phyloP scores from a whole-genome alignment of 495 filamentous ascomycete genomes.

The Annulohypoxylon bovei region DNA sequence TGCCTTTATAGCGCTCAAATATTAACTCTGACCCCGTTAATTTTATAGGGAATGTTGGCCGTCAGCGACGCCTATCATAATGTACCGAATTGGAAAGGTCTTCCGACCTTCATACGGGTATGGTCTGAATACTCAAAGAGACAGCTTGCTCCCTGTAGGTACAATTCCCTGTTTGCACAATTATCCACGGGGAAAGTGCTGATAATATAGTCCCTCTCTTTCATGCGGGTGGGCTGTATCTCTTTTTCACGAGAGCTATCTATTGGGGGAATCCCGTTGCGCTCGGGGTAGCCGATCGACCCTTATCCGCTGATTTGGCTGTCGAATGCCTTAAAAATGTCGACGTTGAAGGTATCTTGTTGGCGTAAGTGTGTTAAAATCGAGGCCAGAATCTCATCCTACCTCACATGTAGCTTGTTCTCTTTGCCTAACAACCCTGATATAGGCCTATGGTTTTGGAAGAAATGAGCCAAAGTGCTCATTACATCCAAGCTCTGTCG shows the following conservation, averaged over 20 bases:
- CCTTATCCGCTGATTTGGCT: slow-evolving; percentile 47
- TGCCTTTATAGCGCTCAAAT: no score
- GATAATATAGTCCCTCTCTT: slow-evolving; percentile 50
- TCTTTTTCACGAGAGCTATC: slow-evolving; percentile 39
- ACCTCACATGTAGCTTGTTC: background rate
- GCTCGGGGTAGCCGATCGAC: slow-evolving; percentile 49
- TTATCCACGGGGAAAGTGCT: background rate
- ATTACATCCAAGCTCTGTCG: slow-evolving; percentile 40
- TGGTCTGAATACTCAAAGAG: background rate
- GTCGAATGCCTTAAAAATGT: slow-evolving; percentile 47
- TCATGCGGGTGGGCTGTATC: slow-evolving; percentile 47
- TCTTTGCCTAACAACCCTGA: no score
- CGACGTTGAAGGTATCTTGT: slow-evolving; percentile 34
- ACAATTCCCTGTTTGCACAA: slow-evolving; percentile 28
- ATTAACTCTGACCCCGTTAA: no score
- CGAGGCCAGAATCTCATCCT: background rate
- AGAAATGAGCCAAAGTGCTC: slow-evolving; percentile 50
- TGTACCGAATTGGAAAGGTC: background rate
- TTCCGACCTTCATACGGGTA: background rate
- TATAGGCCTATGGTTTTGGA: slow-evolving; percentile 46
- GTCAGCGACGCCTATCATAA: background rate
- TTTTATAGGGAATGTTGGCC: background rate
- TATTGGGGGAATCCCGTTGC: slow-evolving; percentile 47
- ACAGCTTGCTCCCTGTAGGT: background rate
- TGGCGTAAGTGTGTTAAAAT: background rate